Evolutionary conservation across 2,329 filamentous ascomycete genomes (phyloP), one percentile per base, ranked within the genome.

Genomic region (Penicillium sp.): DNA sequence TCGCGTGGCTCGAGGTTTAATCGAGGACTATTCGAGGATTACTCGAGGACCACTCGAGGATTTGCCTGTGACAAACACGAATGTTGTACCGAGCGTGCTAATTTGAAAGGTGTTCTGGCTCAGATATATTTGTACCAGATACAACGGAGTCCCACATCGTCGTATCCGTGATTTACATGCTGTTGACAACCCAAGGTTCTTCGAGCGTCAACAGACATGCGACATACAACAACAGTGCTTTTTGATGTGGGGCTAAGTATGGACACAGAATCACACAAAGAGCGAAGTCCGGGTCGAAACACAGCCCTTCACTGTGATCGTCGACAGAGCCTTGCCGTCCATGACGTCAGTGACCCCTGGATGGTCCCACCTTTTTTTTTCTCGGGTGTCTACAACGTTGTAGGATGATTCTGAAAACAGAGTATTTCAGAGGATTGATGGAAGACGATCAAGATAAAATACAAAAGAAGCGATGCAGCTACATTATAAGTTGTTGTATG

Each of bases 301-400:
- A 53, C 45, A 42, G 45, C 51, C 38, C 32, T 29, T 27, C 14
- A 35, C 23, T 3, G 3, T 23, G 10, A 10, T n/a, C 44, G 43
- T 48, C 44, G 49, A 39, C 40, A 47, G 18, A 39, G 35, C 18
- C 43, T 9, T 50, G 39, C 51, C 51, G 39, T 11, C 40, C n/a
- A 45, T 54, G 51, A 54, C 51, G 51, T 54, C 46, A 54, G 46
- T 10, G 27, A 35, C 51, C 51, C 51, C 51, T 54, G n/a, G n/a
- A n/a, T n/a, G 51, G 51, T 16, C 38, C 51, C 39, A 50, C 40
- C 2, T 35, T 34, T 44, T 18, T 43, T n/a, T n/a, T n/a, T n/a
- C n/a, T n/a, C n/a, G n/a, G n/a, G n/a, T n/a, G n/a, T n/a, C n/a
- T n/a, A n/a, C n/a, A n/a, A n/a, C n/a, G n/a, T n/a, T n/a, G n/a